Conservation (phyloP, 345 rosid species). For the Eucalyptus pauciflora region DNA sequence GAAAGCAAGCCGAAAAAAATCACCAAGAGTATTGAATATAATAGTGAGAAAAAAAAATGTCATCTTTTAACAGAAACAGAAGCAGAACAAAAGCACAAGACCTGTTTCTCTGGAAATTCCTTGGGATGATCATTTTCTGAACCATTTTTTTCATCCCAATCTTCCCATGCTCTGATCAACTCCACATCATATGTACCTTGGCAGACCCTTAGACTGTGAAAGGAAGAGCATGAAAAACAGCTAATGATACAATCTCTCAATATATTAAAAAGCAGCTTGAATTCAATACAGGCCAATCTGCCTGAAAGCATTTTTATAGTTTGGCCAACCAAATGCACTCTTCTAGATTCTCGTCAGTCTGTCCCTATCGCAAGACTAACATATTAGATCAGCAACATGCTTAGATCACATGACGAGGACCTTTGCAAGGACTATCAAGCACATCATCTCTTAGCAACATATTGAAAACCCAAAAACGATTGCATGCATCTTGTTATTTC, state of each 20-base stretch:
- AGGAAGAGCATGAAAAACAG: background rate
- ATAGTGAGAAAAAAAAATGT: background rate
- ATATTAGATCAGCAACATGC: background rate
- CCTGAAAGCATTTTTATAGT: background rate
- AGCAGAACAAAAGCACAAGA: constrained; percentile 1
- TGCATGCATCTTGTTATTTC: background rate
- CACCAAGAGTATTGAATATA: background rate
- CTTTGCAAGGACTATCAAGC: background rate
- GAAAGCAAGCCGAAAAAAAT: background rate
- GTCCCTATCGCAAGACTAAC: background rate
- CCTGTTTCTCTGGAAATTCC: constrained; percentile 76
- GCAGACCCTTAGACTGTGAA: constrained; percentile 68
- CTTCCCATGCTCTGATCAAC: constrained; percentile 82
- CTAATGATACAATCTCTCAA: background rate
- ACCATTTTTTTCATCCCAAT: constrained; percentile 71
- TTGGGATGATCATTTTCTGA: constrained; percentile 93
- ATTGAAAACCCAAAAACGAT: background rate
- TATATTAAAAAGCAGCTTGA: background rate
- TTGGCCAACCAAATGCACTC: background rate
- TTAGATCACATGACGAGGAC: background rate
- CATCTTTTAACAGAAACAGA: background rate
- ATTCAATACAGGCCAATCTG: background rate
- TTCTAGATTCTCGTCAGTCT: background rate
- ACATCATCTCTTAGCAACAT: background rate
- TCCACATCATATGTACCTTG: constrained; percentile 69